Evolutionary conservation across 257 asterid species (phyloP).

Genomic region (Jacaranda copaia): DNA sequence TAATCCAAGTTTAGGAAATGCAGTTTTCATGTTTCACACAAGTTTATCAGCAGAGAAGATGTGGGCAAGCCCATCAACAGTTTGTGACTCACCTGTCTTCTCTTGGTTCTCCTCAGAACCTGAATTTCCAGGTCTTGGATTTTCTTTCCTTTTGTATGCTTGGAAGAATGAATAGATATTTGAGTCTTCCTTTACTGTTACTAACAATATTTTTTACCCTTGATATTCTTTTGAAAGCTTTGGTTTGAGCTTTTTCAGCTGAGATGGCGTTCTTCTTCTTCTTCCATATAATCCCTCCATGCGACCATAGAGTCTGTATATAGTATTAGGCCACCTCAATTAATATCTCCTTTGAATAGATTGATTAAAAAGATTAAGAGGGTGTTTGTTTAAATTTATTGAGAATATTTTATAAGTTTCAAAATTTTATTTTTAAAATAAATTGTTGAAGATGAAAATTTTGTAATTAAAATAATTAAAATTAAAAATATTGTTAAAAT

Average conservation of each 20-base stretch:
- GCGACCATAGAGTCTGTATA: slow-evolving; percentile 10
- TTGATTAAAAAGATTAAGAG: not conserved
- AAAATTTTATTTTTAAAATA: too few relatives aligned
- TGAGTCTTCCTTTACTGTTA: slow-evolving; percentile 27
- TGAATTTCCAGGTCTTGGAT: slow-evolving; percentile 66
- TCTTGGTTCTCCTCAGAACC: slow-evolving; percentile 62
- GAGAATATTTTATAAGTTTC: too few relatives aligned
- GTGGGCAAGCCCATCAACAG: slow-evolving; percentile 51
- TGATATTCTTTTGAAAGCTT: slow-evolving; percentile 30
- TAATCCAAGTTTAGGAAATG: slow-evolving; percentile 65
- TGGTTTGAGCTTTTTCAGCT: slow-evolving; percentile 33
- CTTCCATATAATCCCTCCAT: not conserved
- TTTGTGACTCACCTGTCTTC: slow-evolving; percentile 48
- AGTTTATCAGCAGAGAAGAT: slow-evolving; percentile 70
- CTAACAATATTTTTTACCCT: slow-evolving; percentile 23
- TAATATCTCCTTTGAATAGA: slow-evolving; percentile 2
- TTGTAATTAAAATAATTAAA: too few relatives aligned
- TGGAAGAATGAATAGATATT: slow-evolving; percentile 73
- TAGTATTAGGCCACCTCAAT: slow-evolving; percentile 21
- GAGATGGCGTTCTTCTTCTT: slow-evolving; percentile 2
- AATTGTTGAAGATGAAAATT: too few relatives aligned
- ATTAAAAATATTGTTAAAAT: too few relatives aligned
- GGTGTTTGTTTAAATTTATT: too few relatives aligned
- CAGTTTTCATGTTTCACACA: slow-evolving; percentile 79
- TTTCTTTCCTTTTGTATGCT: slow-evolving; percentile 77